phyloP scores from a whole-genome alignment of 306 rosid genomes.

The Prunus mongolica region DNA sequence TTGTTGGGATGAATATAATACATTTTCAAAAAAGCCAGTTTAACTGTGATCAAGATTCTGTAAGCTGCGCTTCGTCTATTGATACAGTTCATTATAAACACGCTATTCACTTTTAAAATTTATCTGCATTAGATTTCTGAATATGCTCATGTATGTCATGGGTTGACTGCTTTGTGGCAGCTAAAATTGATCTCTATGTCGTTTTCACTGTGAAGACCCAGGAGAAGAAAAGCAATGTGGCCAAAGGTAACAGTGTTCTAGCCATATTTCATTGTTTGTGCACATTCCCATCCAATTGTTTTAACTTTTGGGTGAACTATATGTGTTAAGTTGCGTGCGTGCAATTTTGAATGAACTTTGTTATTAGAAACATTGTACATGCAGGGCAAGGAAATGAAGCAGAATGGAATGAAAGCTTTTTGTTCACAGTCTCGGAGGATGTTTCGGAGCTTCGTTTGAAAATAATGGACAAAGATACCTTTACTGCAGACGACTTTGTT shows the following conservation, averaged over 20 bases:
- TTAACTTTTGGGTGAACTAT: not conserved
- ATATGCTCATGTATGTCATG: not conserved
- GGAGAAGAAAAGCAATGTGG: slow-evolving; percentile 68
- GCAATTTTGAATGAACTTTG: too few relatives aligned
- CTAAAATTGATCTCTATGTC: slow-evolving; percentile 75
- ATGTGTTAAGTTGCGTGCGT: too few relatives aligned
- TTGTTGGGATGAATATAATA: not conserved
- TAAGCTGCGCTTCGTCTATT: not conserved
- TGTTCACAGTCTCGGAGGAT: slow-evolving; percentile 55
- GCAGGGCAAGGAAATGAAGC: slow-evolving; percentile 62
- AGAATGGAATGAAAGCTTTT: slow-evolving; percentile 77
- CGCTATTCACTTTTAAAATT: not conserved
- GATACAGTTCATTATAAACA: not conserved
- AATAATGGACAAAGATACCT: slow-evolving; percentile 63
- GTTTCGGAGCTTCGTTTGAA: slow-evolving; percentile 55
- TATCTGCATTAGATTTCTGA: not conserved
- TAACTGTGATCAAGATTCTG: not conserved
- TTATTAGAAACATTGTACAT: not conserved
- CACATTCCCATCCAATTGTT: not conserved
- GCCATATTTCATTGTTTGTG: not conserved
- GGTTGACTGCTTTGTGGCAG: slow-evolving; percentile 17
- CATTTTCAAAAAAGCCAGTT: not conserved
- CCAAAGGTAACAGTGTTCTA: slow-evolving; percentile 35
- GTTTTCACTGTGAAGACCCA: slow-evolving; percentile 65
- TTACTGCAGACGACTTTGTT: slow-evolving; percentile 46